Evolutionary conservation across 352 stramenopile species (phyloP).

Genomic region (Phytophthora sansomeana): DNA sequence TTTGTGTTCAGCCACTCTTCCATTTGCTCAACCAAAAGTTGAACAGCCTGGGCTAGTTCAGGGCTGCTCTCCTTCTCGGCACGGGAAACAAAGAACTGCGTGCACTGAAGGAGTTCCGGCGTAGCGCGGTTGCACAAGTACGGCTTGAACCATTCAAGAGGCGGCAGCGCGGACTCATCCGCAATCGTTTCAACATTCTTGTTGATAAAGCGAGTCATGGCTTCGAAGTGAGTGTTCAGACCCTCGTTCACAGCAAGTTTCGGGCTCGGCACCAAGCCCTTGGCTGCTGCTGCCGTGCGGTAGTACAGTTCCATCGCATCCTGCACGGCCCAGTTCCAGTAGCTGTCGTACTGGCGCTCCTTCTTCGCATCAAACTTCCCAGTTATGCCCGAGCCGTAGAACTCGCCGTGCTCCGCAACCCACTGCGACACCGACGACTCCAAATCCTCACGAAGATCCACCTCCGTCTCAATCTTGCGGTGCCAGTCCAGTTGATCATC

Average conservation of each 20-base stretch:
- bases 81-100: conserved; percentile 57
- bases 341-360: conserved; percentile 81
- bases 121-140: conserved; percentile 80
- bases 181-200: conserved; percentile 51
- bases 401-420: conserved; percentile 65
- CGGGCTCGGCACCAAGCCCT: conserved; percentile 15
- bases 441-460: conserved; percentile 58
- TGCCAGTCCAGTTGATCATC: conserved; percentile 62
- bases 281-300: conserved; percentile 42
- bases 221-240: conserved; percentile 52
- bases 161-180: conserved; percentile 42
- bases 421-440: conserved; percentile 61
- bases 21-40: conserved; percentile 70
- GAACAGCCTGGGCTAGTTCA: conserved; percentile 60
- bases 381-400: conserved; percentile 61
- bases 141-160: conserved; percentile 66
- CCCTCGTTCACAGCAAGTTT: conserved; percentile 40
- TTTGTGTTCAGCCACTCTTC: conserved; percentile 58
- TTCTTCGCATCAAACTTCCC: conserved; percentile 76
- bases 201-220: conserved; percentile 68
- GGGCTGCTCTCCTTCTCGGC: conserved; percentile 51
- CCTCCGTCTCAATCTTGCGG: conserved; percentile 58
- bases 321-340: conserved; percentile 86
- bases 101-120: conserved; percentile 62
- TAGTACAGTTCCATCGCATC: conserved; percentile 75